Evolutionary conservation across 2,329 filamentous ascomycete genomes (phyloP).

Genomic region (Periconia macrospinosa): DNA sequence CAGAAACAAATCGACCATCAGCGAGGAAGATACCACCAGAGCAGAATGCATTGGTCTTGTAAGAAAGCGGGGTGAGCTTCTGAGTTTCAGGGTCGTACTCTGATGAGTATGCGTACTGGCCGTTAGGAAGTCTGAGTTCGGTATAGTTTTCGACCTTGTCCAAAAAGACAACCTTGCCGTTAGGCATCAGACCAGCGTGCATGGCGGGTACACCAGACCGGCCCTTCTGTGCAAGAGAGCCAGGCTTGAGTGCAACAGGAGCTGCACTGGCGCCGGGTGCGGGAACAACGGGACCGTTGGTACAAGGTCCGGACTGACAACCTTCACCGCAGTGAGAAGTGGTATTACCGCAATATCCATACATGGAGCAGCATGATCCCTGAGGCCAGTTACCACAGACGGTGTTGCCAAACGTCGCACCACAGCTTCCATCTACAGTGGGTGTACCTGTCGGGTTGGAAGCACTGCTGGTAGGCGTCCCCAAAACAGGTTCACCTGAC

Average conservation of each 20-base stretch:
- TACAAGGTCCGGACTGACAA: slow-evolving; percentile 57
- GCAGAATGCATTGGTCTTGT: slow-evolving; percentile 64
- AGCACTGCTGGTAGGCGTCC: slow-evolving; percentile 30
- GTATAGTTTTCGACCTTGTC: slow-evolving; percentile 68
- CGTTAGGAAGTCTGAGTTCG: slow-evolving; percentile 56
- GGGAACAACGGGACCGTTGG: slow-evolving; percentile 41
- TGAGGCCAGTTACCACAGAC: slow-evolving; percentile 57
- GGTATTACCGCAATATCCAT: slow-evolving; percentile 57
- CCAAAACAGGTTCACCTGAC: slow-evolving; percentile 42
- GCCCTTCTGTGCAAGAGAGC: slow-evolving; percentile 54
- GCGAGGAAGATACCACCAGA: slow-evolving; percentile 61
- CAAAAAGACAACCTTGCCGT: slow-evolving; percentile 62
- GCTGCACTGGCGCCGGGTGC: slow-evolving; percentile 51
- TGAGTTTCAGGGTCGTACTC: slow-evolving; percentile 60
- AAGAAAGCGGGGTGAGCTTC: slow-evolving; percentile 50
- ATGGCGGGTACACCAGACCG: slow-evolving; percentile 64
- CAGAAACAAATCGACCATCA: slow-evolving; percentile 57
- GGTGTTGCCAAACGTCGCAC: slow-evolving; percentile 51
- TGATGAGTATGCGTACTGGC: slow-evolving; percentile 61
- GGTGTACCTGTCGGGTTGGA: slow-evolving; percentile 17
- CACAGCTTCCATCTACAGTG: slow-evolving; percentile 59
- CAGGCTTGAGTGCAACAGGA: slow-evolving; percentile 49
- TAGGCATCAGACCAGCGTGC: slow-evolving; percentile 63
- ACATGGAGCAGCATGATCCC: slow-evolving; percentile 60
- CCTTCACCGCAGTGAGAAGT: slow-evolving; percentile 59